Evolutionary conservation across 2,329 filamentous ascomycete genomes (phyloP).

Genomic region (Xylaria sp.): DNA sequence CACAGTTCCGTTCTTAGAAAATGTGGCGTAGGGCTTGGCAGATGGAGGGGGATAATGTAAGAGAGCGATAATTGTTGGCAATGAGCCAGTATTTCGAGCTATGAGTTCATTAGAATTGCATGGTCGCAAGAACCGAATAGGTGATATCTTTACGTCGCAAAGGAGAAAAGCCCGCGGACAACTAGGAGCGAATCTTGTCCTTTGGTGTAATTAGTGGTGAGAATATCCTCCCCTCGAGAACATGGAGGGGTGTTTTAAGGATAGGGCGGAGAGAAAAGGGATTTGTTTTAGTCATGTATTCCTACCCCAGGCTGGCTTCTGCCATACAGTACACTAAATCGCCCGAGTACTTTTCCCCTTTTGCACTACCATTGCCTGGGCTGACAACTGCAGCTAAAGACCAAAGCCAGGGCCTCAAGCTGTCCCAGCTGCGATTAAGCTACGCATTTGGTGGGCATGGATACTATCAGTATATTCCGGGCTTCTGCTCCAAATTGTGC

Average conservation of each 20-base stretch:
- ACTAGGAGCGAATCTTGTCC: background rate
- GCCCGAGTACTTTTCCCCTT: background rate
- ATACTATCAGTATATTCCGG: background rate
- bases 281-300: conserved; percentile 28
- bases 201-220: conserved; percentile 8
- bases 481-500: conserved; percentile 10
- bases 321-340: conserved; percentile 1
- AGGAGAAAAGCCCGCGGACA: background rate
- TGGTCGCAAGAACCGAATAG: conserved; percentile 7
- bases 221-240: background rate
- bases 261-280: background rate
- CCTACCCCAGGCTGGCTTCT: background rate
- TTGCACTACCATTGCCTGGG: background rate
- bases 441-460: background rate
- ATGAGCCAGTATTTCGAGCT: background rate
- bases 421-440: background rate
- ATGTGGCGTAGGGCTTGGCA: conserved; percentile 18
- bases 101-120: conserved; percentile 5
- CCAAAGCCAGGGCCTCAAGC: conserved; percentile 1
- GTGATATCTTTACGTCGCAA: background rate
- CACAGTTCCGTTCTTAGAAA: background rate
- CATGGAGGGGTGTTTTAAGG: conserved; percentile 17
- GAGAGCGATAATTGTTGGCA: background rate
- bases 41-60: conserved; percentile 1
- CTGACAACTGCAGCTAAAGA: background rate